These are phyloP conservation scores for Calocera cornea DNA, from an alignment of 768 basidiomycete genomes.

Conservation along the genomic window DNA sequence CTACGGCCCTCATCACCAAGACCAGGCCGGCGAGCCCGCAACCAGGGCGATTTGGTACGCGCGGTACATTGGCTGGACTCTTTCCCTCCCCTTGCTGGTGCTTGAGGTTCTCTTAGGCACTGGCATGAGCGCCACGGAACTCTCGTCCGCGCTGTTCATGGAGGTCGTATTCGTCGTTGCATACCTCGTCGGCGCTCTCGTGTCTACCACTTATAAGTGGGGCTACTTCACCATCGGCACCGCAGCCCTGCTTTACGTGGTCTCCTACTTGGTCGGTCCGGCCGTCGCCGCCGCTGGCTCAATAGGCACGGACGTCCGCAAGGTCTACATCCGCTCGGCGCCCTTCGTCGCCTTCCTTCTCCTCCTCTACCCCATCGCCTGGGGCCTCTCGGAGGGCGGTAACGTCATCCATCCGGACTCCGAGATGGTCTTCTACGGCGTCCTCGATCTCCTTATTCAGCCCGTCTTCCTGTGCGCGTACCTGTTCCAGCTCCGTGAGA, in stretches of 20 bases:
- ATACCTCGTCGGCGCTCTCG: constrained; percentile 37
- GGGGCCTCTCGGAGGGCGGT: constrained; percentile 41
- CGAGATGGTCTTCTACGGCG: constrained; percentile 45
- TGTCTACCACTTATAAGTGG: constrained; percentile 40
- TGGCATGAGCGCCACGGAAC: constrained; percentile 35
- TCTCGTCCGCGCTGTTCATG: constrained; percentile 36
- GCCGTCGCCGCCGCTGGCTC: constrained; percentile 21
- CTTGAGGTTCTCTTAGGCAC: constrained; percentile 37
- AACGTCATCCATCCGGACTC: constrained; percentile 37
- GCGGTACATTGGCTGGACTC: constrained; percentile 44
- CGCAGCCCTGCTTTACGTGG: constrained; percentile 33
- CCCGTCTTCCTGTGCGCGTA: constrained; percentile 22
- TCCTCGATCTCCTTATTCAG: constrained; percentile 16
- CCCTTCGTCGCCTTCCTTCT: constrained; percentile 40
- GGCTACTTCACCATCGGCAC: constrained; percentile 37
- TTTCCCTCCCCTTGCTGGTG: constrained; percentile 41
- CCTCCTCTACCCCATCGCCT: constrained; percentile 42
- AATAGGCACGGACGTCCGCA: constrained; percentile 20
- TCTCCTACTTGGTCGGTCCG: constrained; percentile 29
- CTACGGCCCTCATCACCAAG: constrained; percentile 14
- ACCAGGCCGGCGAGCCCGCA: constrained; percentile 15
- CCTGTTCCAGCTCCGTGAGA: constrained; percentile 19
- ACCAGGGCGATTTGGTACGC: constrained; percentile 36
- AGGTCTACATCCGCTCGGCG: constrained; percentile 26
- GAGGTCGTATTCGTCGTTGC: constrained; percentile 32